A percentile compares a stretch with the other conserved stretches of the same genome.
These are phyloP conservation scores for Diaporthe citriasiana DNA, from an alignment of 2,329 filamentous ascomycete species.

Conservation along the genomic window DNA sequence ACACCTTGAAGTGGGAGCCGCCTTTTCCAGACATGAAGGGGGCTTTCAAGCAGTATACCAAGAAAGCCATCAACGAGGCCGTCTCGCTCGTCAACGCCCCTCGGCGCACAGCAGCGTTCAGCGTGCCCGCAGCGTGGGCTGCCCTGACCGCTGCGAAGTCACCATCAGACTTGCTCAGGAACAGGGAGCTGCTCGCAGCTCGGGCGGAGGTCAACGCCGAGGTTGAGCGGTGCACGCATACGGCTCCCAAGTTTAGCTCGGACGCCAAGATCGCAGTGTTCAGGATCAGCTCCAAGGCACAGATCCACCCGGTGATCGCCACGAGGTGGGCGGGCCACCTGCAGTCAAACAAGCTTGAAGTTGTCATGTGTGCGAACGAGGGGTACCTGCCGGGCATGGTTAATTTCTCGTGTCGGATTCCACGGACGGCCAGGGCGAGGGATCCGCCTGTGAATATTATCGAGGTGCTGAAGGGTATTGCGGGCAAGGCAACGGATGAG, in stretches of 20 bases:
- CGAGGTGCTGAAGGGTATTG: conserved; percentile 66
- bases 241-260: conserved; percentile 73
- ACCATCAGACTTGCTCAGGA: conserved; percentile 65
- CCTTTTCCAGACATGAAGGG: conserved; percentile 77
- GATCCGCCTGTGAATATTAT: conserved; percentile 75
- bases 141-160: conserved; percentile 65
- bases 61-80: conserved; percentile 73
- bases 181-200: conserved; percentile 65
- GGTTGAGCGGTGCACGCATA: conserved; percentile 72
- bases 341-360: conserved; percentile 70
- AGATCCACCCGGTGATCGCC: conserved; percentile 77
- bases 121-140: conserved; percentile 72
- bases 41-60: conserved; percentile 72
- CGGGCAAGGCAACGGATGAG: conserved; percentile 56
- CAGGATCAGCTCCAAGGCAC: conserved; percentile 70
- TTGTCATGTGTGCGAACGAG: conserved; percentile 76
- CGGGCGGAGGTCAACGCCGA: conserved; percentile 72
- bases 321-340: conserved; percentile 76
- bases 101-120: conserved; percentile 71
- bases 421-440: conserved; percentile 66
- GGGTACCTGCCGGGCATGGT: conserved; percentile 74
- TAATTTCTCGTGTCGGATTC: conserved; percentile 76
- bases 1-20: conserved; percentile 73
- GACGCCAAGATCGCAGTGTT: conserved; percentile 75
- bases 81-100: conserved; percentile 77